phyloP scores from a whole-genome alignment of 768 basidiomycete species.

The Rhodotorula diobovata region DNA sequence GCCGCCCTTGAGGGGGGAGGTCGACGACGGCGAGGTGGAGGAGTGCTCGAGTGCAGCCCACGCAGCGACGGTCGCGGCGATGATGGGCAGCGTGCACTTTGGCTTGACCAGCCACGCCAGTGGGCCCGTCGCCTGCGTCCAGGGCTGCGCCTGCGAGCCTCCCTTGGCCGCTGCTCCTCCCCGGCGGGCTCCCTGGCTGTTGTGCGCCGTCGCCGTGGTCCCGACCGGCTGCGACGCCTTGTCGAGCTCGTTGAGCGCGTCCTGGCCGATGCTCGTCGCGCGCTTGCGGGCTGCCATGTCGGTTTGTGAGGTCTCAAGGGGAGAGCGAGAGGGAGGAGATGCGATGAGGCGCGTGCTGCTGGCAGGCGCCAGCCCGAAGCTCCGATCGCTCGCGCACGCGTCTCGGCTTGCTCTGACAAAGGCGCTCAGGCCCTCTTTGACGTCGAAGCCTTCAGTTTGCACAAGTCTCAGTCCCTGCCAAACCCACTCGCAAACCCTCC shows the following conservation, averaged over 20 bases:
- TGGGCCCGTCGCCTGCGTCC: conserved; percentile 13
- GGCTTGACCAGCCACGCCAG: conserved; percentile 38
- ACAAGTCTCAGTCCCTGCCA: neutral
- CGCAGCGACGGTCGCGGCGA: conserved; percentile 59
- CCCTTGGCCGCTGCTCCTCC: no score
- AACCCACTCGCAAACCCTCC: neutral
- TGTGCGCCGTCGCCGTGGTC: neutral
- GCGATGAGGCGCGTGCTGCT: neutral
- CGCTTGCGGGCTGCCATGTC: neutral
- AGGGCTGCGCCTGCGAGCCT: neutral
- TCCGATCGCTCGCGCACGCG: neutral
- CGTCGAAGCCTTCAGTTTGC: no score
- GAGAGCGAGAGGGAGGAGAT: neutral
- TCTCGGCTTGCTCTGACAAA: neutral
- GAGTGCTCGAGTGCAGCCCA: conserved; percentile 64
- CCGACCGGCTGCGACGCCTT: neutral
- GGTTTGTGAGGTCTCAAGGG: neutral
- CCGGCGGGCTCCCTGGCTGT: neutral
- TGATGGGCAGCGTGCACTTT: conserved; percentile 59
- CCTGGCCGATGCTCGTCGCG: neutral
- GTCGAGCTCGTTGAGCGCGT: neutral
- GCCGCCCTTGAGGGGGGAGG: conserved; percentile 49
- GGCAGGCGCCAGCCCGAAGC: neutral
- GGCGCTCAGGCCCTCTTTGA: no score
- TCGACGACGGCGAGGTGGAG: neutral